Evolutionary conservation across 2,329 filamentous ascomycete genomes (phyloP), one percentile per base, ranked within the genome.

Genomic region (Apiospora pterosperma): DNA sequence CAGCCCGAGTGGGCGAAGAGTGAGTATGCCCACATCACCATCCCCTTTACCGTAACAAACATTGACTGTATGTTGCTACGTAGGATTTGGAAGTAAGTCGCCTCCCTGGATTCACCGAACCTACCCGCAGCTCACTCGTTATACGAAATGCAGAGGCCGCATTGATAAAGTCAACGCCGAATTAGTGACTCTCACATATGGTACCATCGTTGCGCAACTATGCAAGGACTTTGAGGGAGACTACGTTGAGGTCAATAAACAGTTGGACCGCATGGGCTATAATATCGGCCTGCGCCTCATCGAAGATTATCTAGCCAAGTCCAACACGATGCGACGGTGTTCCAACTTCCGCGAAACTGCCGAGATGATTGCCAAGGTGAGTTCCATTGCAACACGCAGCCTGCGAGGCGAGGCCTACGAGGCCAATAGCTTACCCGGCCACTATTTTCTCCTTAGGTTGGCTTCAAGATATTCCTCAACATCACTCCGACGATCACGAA

Each of bases 381-480:
- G 76, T 60, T 36, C 5, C 16, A 19, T 34, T 23, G 16, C 19
- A 39, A n/a, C n/a, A n/a, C n/a, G n/a, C n/a, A n/a, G n/a, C n/a
- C n/a, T n/a, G n/a, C n/a, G n/a, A n/a, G 5, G 10, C 25, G 48
- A 55, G 19, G 19, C 8, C 28, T 10, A 16, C 42, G 36, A 14
- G 39, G n/a, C 12, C 11, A 12, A 4, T 6, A 36, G 8, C 41
- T 48, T 16, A 62, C 16, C 36, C 11, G n/a, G 36, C 8, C 34
- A 61, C 4, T 12, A 55, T 12, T 42, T 44, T 59, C 5, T 28
- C 60, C 59, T 66, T 69, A 97, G 92, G 91, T 99, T 69, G 96
- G 96, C 64, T 99, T 99, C 82, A 98, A 99, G 81, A 97, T 99
- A 69, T 99, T 99, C 77, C 87, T 99, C 67, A 99, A 99, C 75